A percentile compares a stretch with the other conserved stretches of the same genome.
Evolutionary conservation across 306 rosid species (phyloP).

Genomic region (Nissolia schottii): DNA sequence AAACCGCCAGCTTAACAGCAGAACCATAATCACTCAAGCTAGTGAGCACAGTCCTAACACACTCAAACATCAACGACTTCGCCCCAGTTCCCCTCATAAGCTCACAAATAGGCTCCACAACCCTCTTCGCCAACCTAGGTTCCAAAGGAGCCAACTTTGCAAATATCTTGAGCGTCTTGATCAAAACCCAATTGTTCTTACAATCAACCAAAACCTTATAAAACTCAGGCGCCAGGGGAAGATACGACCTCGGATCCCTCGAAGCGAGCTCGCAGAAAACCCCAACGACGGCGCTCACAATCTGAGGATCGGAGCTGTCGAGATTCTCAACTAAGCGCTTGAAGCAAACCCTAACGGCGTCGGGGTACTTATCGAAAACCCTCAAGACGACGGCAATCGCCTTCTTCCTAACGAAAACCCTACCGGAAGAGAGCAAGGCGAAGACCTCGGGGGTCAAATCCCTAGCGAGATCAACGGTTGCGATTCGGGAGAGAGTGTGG

Average conservation of each 20-base stretch:
- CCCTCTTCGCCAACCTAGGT: conserved; percentile 66
- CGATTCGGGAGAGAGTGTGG: conserved; percentile 63
- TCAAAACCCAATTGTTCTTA: conserved; percentile 85
- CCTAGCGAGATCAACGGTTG: conserved; percentile 72
- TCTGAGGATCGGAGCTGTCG: conserved; percentile 55
- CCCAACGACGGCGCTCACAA: conserved; percentile 66
- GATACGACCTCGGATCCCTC: conserved; percentile 67
- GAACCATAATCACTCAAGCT: conserved; percentile 60
- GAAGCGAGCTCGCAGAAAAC: conserved; percentile 79
- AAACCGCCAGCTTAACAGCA: conserved; percentile 71
- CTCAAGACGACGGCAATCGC: conserved; percentile 67
- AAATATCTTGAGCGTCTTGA: conserved; percentile 79
- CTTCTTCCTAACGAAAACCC: conserved; percentile 61
- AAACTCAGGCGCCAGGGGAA: conserved; percentile 88
- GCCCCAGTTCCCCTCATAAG: conserved; percentile 66
- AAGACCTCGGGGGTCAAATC: conserved; percentile 81
- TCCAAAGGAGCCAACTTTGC: conserved; percentile 71
- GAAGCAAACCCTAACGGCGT: conserved; percentile 80
- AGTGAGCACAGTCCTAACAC: conserved; percentile 73
- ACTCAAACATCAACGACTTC: conserved; percentile 75
- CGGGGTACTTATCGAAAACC: conserved; percentile 79
- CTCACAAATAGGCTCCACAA: conserved; percentile 79
- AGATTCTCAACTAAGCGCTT: conserved; percentile 87
- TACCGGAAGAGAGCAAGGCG: conserved; percentile 53
- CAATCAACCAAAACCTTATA: conserved; percentile 64